phyloP scores from a whole-genome alignment of 768 basidiomycete genomes.

The Russula sp. region DNA sequence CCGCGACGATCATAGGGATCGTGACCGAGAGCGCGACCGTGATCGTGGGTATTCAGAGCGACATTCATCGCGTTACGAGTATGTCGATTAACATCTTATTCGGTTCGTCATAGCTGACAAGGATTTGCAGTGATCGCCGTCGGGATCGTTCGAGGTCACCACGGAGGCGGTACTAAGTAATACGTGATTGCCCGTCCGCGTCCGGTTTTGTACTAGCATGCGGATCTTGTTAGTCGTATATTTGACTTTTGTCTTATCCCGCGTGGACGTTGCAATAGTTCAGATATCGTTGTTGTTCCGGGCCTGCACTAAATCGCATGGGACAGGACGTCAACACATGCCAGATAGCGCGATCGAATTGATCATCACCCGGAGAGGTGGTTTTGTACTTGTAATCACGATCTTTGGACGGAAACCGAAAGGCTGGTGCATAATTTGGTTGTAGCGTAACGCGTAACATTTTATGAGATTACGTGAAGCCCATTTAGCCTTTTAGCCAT shows the following conservation, averaged over 20 bases:
- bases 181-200: background rate
- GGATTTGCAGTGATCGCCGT: conserved; percentile 18
- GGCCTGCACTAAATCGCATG: conserved; percentile 6
- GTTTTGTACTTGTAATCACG: conserved; percentile 1
- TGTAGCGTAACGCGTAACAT: background rate
- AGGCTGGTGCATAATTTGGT: background rate
- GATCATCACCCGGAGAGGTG: conserved; percentile 1
- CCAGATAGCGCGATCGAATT: conserved; percentile 7
- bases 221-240: conserved; percentile 3
- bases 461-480: conserved; percentile 9
- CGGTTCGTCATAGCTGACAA: background rate
- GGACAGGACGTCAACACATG: conserved; percentile 1
- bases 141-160: conserved; percentile 25
- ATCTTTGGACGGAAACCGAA: background rate
- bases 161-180: conserved; percentile 22
- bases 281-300: background rate
- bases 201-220: background rate
- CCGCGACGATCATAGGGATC: conserved; percentile 60
- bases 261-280: background rate
- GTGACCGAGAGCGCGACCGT: conserved; percentile 65
- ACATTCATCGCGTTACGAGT: conserved; percentile 24
- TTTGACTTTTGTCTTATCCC: background rate
- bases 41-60: conserved; percentile 65
- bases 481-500: conserved; percentile 21
- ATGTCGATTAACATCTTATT: background rate